A percentile compares a stretch with the other conserved stretches of the same genome.
Evolutionary conservation across 1,139 yeast genomes (phyloP).

Genomic region (Debaryomyces subglobosus): DNA sequence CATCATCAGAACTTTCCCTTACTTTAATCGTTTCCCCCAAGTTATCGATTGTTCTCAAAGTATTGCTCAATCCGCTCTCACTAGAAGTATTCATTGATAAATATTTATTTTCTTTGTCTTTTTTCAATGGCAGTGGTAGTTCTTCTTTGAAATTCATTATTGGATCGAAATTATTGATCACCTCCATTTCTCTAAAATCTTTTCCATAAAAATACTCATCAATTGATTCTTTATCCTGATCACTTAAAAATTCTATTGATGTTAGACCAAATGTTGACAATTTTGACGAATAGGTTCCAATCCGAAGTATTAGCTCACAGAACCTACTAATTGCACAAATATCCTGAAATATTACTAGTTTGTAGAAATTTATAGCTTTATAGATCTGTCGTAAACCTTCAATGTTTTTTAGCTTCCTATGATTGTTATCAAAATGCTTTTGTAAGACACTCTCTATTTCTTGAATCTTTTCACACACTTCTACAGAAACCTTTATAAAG

Average conservation of each 20-base stretch:
- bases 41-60: constrained; percentile 9
- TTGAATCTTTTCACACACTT: constrained; percentile 16
- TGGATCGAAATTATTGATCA: not conserved
- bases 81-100: constrained; percentile 6
- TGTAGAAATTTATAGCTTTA: constrained; percentile 15
- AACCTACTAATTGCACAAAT: constrained; percentile 18
- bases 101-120: constrained; percentile 9
- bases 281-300: constrained; percentile 26
- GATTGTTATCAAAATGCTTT: constrained; percentile 16
- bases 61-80: constrained; percentile 5
- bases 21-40: constrained; percentile 8
- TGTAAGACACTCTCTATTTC: constrained; percentile 15
- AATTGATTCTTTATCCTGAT: constrained; percentile 19
- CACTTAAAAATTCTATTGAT: constrained; percentile 21
- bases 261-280: constrained; percentile 24
- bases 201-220: constrained; percentile 13
- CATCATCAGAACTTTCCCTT: constrained; percentile 9
- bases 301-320: constrained; percentile 21
- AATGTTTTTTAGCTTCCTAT: constrained; percentile 12
- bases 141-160: constrained; percentile 5
- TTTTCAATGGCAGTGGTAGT: not conserved
- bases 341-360: constrained; percentile 21
- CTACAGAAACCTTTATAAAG: constrained; percentile 12
- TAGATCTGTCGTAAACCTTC: constrained; percentile 8
- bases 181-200: constrained; percentile 10